A percentile compares a stretch with the other conserved stretches of the same genome.
Conservation (phyloP, 1,139 yeast species). For the Schizosaccharomyces versatilis region DNA sequence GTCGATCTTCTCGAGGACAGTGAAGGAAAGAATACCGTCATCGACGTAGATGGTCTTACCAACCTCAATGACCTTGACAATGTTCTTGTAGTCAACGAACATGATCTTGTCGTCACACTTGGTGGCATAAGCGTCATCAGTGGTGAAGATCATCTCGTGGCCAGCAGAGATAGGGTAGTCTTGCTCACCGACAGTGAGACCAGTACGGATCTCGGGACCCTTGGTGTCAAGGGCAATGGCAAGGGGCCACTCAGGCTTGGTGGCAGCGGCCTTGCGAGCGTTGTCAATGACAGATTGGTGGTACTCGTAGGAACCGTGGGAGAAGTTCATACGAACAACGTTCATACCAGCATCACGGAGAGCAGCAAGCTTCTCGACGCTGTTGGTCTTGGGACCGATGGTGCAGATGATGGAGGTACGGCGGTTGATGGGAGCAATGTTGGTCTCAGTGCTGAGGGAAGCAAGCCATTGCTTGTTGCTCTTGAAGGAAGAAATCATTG, state of each 20-base stretch:
- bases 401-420: constrained; percentile 95
- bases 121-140: constrained; percentile 58
- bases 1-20: constrained; percentile 65
- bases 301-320: constrained; percentile 89
- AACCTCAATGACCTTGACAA: constrained; percentile 68
- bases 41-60: constrained; percentile 87
- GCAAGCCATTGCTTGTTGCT: constrained; percentile 51
- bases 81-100: constrained; percentile 87
- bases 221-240: constrained; percentile 97
- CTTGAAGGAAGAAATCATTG: not conserved
- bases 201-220: constrained; percentile 99
- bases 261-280: constrained; percentile 78
- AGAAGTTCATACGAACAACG: constrained; percentile 95
- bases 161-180: constrained; percentile 61
- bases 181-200: constrained; percentile 56
- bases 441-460: constrained; percentile 48
- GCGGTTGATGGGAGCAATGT: constrained; percentile 72
- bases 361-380: constrained; percentile 60
- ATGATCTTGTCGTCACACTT: constrained; percentile 55
- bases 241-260: constrained; percentile 84
- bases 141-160: constrained; percentile 83
- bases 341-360: constrained; percentile 92
- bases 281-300: constrained; percentile 92
- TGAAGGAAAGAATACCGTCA: constrained; percentile 92
- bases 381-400: constrained; percentile 92